phyloP scores from a whole-genome alignment of 345 rosid genomes.

The Heritiera fomes region DNA sequence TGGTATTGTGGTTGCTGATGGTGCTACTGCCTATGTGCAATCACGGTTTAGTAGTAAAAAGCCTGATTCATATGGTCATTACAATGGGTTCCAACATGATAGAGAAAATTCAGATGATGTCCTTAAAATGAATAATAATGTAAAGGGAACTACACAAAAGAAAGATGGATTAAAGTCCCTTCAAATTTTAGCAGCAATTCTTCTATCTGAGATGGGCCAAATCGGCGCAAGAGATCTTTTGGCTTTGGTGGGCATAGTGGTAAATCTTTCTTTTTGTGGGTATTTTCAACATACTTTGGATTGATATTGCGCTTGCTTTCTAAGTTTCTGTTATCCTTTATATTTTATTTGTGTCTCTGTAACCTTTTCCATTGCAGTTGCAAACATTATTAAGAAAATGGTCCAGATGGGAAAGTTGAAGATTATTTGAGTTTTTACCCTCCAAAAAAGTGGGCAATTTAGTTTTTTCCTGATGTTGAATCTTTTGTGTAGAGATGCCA shows the following conservation, averaged over 20 bases:
- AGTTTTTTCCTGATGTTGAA: background rate
- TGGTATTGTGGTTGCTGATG: constrained; percentile 82
- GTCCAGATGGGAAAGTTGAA: background rate
- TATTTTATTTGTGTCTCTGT: background rate
- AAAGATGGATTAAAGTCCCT: constrained; percentile 80
- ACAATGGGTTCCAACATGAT: constrained; percentile 54
- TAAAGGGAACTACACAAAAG: constrained; percentile 45
- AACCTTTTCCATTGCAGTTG: background rate
- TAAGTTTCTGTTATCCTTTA: background rate
- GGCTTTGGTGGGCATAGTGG: constrained; percentile 72
- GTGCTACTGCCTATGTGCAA: constrained; percentile 71
- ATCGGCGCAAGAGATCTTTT: constrained; percentile 85
- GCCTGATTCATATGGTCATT: constrained; percentile 39
- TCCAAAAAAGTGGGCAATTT: background rate
- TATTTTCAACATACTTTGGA: background rate
- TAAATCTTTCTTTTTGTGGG: constrained; percentile 42
- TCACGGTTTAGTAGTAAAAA: constrained; percentile 48
- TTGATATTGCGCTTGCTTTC: background rate
- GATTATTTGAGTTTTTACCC: background rate
- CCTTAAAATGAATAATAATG: constrained; percentile 33
- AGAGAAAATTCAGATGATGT: constrained; percentile 39
- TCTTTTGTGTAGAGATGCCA: constrained; percentile 7
- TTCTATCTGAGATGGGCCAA: constrained; percentile 82
- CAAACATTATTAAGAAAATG: background rate
- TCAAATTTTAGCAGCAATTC: constrained; percentile 69